Conservation (phyloP, 345 rosid genomes). For the Gossypium ekmanianum region DNA sequence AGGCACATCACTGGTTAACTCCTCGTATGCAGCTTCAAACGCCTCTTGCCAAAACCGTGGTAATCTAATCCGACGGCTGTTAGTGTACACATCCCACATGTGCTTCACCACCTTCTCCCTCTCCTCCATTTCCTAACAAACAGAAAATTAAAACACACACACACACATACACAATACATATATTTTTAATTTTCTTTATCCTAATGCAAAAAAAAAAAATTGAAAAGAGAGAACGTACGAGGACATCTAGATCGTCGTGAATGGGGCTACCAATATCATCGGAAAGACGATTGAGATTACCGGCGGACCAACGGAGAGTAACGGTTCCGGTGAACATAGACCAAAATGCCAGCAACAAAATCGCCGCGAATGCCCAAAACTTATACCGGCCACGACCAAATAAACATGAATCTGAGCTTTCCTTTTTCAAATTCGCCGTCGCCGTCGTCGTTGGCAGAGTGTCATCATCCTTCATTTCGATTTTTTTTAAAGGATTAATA, state of each 20-base stretch:
- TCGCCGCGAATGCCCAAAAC: conserved; percentile 74
- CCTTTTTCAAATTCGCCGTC: conserved; percentile 43
- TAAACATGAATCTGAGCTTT: conserved; percentile 35
- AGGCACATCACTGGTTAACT: conserved; percentile 61
- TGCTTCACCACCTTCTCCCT: conserved; percentile 83
- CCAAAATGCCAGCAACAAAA: conserved; percentile 72
- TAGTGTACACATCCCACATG: conserved; percentile 81
- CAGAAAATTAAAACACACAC: neutral
- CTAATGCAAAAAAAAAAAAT: neutral
- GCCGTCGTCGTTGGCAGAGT: conserved; percentile 40
- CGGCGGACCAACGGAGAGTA: conserved; percentile 79
- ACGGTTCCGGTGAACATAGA: conserved; percentile 82
- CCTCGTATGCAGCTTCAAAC: conserved; percentile 80
- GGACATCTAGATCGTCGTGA: conserved; percentile 66
- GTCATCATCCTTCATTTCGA: conserved; percentile 66
- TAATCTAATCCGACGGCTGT: conserved; percentile 63
- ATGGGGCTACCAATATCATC: conserved; percentile 48
- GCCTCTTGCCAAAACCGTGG: conserved; percentile 81
- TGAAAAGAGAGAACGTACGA: conserved; percentile 37
- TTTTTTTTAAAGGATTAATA: neutral
- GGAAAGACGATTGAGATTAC: conserved; percentile 53
- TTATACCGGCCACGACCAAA: conserved; percentile 70
- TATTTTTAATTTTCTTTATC: neutral
- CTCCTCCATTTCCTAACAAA: conserved; percentile 74
- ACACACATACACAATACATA: no score